Evolutionary conservation across 176 grass and related monocot species (phyloP).

Genomic region (Bolboschoenus planiculmis): DNA sequence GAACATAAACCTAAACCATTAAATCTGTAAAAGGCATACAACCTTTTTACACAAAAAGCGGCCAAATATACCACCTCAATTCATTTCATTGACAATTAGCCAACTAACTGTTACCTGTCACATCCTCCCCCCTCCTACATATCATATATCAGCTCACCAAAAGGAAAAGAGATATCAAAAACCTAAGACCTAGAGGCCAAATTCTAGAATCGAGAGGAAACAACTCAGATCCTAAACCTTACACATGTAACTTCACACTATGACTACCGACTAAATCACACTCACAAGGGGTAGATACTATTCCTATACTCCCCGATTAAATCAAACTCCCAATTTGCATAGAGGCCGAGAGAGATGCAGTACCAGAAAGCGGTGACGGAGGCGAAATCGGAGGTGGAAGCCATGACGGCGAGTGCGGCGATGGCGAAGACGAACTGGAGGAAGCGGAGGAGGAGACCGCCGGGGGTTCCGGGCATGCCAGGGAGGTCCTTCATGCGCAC

Average conservation of each 20-base stretch:
- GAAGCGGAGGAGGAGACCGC: slow-evolving; percentile 55
- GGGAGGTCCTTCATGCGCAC: slow-evolving; percentile 79
- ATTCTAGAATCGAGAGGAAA: background rate
- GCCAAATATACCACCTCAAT: background rate
- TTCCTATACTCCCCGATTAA: background rate
- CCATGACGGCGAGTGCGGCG: slow-evolving; percentile 62
- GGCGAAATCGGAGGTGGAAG: slow-evolving; percentile 67
- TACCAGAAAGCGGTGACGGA: slow-evolving; percentile 82
- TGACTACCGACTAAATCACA: background rate
- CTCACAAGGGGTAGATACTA: background rate
- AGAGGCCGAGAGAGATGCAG: background rate
- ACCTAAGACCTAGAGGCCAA: background rate
- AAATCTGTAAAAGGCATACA: background rate
- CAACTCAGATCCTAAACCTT: background rate
- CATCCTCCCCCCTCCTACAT: background rate
- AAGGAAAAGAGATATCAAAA: too few relatives aligned
- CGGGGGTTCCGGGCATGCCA: slow-evolving; percentile 64
- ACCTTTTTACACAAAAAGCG: background rate
- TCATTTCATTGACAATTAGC: background rate
- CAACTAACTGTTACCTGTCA: background rate
- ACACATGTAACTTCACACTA: background rate
- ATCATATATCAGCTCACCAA: too few relatives aligned
- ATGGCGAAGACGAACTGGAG: slow-evolving; percentile 61
- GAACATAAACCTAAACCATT: background rate
- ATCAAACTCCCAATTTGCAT: background rate